These are phyloP conservation scores for Acanthamoeba castellanii DNA, from an alignment of 208 protist genomes.

Conservation along the genomic window DNA sequence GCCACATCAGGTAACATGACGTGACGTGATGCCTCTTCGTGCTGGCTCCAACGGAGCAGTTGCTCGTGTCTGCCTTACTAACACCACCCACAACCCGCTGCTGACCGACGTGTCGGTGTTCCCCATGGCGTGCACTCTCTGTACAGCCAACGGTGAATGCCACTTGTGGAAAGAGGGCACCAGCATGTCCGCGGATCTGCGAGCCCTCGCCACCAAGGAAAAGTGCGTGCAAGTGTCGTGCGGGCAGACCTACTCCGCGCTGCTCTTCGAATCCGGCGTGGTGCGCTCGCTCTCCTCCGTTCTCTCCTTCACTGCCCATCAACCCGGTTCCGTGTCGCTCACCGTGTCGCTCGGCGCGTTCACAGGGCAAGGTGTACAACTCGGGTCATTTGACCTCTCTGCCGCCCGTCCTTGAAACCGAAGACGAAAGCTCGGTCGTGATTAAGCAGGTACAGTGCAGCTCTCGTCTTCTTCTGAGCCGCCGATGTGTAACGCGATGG, in stretches of 20 bases:
- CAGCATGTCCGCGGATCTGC: background rate
- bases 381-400: background rate
- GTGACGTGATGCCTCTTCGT: background rate
- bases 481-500: too few relatives aligned
- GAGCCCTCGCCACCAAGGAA: background rate
- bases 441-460: background rate
- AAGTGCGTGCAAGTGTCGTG: constrained; percentile 29
- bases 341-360: background rate
- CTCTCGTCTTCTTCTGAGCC: too few relatives aligned
- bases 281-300: background rate
- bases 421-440: background rate
- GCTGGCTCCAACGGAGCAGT: background rate
- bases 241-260: background rate
- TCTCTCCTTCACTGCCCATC: too few relatives aligned
- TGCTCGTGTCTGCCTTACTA: background rate
- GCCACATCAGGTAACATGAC: background rate
- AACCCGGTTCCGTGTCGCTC: too few relatives aligned
- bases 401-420: background rate
- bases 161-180: background rate
- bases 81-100: too few relatives aligned
- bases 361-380: background rate
- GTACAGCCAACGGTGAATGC: constrained; percentile 1
- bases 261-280: background rate
- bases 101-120: too few relatives aligned
- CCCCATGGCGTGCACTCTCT: too few relatives aligned